Percentiles rank a stretch among this genome's conserved stretches.
Conservation (phyloP, 2,329 filamentous ascomycete genomes). For the Graphium sp. region DNA sequence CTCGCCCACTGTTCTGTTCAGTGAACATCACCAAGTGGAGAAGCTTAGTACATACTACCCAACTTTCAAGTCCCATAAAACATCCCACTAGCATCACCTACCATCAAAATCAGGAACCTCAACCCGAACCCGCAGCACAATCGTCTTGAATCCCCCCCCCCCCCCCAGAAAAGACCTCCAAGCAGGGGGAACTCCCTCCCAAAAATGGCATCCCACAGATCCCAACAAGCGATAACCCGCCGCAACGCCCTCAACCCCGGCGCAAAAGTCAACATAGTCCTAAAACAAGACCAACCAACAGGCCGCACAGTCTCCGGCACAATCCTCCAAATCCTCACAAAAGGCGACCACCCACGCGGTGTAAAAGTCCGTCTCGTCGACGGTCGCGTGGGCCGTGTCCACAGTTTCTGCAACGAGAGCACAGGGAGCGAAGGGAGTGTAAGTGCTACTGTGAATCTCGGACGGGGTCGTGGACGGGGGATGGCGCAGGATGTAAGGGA, state of each 20-base stretch:
- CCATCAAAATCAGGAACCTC: not conserved
- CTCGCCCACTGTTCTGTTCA: no score
- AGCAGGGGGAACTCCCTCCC: no score
- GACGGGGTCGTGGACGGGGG: conserved; percentile 7
- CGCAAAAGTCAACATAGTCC: conserved; percentile 51
- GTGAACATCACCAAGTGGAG: no score
- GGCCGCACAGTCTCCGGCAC: conserved; percentile 52
- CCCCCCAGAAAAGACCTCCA: no score
- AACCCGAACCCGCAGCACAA: not conserved
- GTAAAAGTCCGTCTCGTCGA: conserved; percentile 63
- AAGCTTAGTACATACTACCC: no score
- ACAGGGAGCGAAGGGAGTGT: conserved; percentile 1
- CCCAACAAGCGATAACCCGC: no score
- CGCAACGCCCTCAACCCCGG: no score
- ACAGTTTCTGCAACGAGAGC: conserved; percentile 26
- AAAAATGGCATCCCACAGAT: no score
- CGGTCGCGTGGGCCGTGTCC: conserved; percentile 59
- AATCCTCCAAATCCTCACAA: conserved; percentile 52
- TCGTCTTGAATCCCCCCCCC: no score
- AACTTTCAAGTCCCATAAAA: no score
- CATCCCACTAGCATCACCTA: not conserved
- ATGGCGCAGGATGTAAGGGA: conserved; percentile 17
- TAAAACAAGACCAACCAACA: conserved; percentile 62
- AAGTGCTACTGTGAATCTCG: conserved; percentile 8
- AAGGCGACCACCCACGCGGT: conserved; percentile 58